These are phyloP conservation scores for Euphrasia arctica DNA, from an alignment of 305 asterid species.

Conservation along the genomic window DNA sequence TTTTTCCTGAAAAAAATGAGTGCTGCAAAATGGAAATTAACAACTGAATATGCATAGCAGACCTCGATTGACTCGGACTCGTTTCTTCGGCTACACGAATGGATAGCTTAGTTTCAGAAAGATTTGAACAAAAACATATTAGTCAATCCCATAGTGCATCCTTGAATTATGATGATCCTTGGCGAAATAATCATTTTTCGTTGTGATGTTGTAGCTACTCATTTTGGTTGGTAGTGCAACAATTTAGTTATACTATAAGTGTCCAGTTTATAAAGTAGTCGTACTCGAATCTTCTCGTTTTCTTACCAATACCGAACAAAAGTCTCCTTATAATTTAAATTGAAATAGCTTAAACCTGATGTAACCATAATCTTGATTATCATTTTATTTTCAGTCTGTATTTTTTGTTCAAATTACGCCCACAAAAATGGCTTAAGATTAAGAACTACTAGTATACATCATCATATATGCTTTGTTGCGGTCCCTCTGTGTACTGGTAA, in stretches of 20 bases:
- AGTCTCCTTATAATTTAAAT: not conserved
- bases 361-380: not conserved
- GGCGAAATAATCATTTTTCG: not conserved
- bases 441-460: not conserved
- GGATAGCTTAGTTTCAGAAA: conserved; percentile 1
- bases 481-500: not conserved
- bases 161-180: not conserved
- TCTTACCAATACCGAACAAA: not conserved
- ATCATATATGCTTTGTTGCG: not conserved
- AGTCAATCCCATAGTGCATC: not conserved
- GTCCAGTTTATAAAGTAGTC: conserved; percentile 2
- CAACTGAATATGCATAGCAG: not conserved
- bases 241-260: conserved; percentile 4
- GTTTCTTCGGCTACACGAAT: not conserved
- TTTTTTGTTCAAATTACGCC: too few relatives aligned
- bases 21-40: conserved; percentile 11
- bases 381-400: too few relatives aligned
- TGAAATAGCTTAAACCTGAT: not conserved
- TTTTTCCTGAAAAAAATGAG: not conserved
- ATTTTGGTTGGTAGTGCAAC: conserved; percentile 3
- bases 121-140: not conserved
- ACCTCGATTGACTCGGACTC: not conserved
- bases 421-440: too few relatives aligned
- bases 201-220: conserved; percentile 14
- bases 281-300: not conserved